phyloP scores from a whole-genome alignment of 768 basidiomycete species.

The Mrakia blollopis region DNA sequence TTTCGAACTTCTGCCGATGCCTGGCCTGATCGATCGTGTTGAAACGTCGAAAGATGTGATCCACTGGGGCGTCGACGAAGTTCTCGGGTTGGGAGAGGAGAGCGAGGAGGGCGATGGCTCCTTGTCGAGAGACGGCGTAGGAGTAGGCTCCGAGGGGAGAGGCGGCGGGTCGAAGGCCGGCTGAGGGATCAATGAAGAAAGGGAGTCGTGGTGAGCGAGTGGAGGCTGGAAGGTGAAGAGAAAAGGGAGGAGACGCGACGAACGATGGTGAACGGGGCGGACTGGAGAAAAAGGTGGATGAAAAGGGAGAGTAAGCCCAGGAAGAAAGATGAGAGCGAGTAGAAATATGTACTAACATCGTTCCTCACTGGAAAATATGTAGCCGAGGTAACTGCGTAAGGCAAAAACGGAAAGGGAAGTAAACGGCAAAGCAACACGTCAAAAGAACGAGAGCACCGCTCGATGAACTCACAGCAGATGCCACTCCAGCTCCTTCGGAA shows the following conservation, averaged over 20 bases:
- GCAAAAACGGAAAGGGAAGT: background rate
- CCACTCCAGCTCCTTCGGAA: conserved; percentile 1
- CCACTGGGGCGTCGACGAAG: background rate
- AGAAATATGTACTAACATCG: background rate
- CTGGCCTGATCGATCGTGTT: background rate
- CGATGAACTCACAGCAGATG: background rate
- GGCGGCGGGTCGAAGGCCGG: background rate
- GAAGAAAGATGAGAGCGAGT: background rate
- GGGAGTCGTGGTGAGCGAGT: background rate
- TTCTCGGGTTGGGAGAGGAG: background rate
- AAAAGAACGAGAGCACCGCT: background rate
- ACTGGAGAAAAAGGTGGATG: background rate
- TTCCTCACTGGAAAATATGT: background rate
- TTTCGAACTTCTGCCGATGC: background rate
- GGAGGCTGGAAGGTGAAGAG: background rate
- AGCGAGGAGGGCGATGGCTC: background rate
- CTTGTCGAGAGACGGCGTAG: background rate
- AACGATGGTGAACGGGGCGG: background rate
- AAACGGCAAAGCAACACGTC: background rate
- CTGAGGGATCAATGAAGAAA: background rate
- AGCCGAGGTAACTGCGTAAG: background rate
- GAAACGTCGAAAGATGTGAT: background rate
- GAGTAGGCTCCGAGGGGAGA: background rate
- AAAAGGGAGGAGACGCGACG: background rate
- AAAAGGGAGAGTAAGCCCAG: background rate